A percentile compares a stretch with the other conserved stretches of the same genome.
These are phyloP conservation scores for Circinella minor DNA, from an alignment of 371 early-diverging fungal genomes.

Conservation along the genomic window DNA sequence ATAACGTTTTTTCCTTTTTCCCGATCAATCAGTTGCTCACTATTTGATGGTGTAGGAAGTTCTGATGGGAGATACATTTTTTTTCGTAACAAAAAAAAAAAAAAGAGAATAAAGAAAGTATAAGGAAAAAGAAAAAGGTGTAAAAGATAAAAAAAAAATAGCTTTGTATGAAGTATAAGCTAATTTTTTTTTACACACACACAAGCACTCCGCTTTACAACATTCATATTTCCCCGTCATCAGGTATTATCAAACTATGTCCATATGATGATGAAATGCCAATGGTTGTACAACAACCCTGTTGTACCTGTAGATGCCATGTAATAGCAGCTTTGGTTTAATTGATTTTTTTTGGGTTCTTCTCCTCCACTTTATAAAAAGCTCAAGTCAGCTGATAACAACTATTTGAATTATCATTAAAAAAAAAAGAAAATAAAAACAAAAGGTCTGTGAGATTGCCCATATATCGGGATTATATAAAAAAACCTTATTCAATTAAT, in stretches of 20 bases:
- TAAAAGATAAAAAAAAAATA: constrained; percentile 1
- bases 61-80: constrained; percentile 4
- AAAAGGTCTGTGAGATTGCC: not conserved
- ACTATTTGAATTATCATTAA: not conserved
- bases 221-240: constrained; percentile 1
- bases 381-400: constrained; percentile 1
- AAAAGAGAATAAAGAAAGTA: constrained; percentile 5
- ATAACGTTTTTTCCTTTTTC: not conserved
- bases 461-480: not conserved
- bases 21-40: not conserved
- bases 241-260: not conserved
- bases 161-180: constrained; percentile 7
- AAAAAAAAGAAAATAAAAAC: not conserved
- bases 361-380: not conserved
- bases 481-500: not conserved
- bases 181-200: not conserved
- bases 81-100: not conserved
- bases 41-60: constrained; percentile 12
- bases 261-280: not conserved
- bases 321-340: constrained; percentile 5
- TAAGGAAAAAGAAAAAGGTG: constrained; percentile 10
- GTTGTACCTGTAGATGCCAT: constrained; percentile 1
- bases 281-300: not conserved
- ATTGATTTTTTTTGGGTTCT: constrained; percentile 9
- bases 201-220: not conserved